phyloP scores from a whole-genome alignment of 2,329 filamentous ascomycete species.

The Fusarium sp. region DNA sequence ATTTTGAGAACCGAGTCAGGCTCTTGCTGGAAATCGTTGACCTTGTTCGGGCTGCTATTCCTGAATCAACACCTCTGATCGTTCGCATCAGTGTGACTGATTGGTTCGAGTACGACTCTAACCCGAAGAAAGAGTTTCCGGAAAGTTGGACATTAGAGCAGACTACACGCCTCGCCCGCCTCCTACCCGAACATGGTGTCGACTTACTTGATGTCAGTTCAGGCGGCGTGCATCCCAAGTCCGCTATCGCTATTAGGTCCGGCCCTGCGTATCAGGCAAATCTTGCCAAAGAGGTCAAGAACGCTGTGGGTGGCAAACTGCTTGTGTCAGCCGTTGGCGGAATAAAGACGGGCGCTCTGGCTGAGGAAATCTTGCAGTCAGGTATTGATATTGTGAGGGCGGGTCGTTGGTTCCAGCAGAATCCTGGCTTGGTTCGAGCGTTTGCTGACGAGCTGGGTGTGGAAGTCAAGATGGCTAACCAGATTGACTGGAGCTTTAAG shows the following conservation, averaged over 20 bases:
- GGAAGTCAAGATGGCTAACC: constrained; percentile 63
- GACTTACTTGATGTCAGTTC: constrained; percentile 82
- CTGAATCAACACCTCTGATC: constrained; percentile 78
- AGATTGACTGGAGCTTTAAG: constrained; percentile 70
- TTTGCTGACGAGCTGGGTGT: constrained; percentile 69
- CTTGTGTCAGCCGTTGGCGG: constrained; percentile 63
- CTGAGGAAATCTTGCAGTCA: constrained; percentile 63
- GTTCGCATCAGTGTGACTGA: constrained; percentile 80
- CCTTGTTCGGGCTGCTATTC: constrained; percentile 72
- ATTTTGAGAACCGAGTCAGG: constrained; percentile 79
- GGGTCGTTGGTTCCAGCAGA: constrained; percentile 70
- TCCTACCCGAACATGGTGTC: constrained; percentile 76
- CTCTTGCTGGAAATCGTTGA: constrained; percentile 79
- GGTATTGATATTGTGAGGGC: constrained; percentile 65
- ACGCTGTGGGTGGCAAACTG: constrained; percentile 74
- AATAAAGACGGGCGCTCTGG: constrained; percentile 61
- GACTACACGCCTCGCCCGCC: constrained; percentile 72
- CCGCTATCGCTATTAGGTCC: constrained; percentile 64
- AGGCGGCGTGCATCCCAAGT: constrained; percentile 73
- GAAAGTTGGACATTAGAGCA: constrained; percentile 79
- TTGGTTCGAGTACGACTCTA: constrained; percentile 75
- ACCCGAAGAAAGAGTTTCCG: constrained; percentile 59
- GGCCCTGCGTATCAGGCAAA: constrained; percentile 76
- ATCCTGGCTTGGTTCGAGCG: constrained; percentile 67
- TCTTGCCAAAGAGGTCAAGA: constrained; percentile 79